Percentiles rank a stretch among this genome's conserved stretches.
These are phyloP conservation scores for Dorcoceras hygrometricum DNA, from an alignment of 257 asterid genomes.

Conservation along the genomic window DNA sequence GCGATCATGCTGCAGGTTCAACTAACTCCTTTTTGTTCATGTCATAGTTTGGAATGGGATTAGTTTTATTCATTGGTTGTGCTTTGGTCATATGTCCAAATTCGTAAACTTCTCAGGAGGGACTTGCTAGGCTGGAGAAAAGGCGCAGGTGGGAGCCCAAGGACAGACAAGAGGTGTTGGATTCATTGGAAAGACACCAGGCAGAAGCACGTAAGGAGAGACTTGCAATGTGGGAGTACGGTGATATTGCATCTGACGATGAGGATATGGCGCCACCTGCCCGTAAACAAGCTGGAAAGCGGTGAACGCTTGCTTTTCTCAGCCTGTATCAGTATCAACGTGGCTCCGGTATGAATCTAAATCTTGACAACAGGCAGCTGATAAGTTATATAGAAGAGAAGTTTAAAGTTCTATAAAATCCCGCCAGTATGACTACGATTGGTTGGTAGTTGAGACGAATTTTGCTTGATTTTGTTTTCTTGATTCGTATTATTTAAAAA, in stretches of 20 bases:
- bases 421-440: background rate
- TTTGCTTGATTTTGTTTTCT: background rate
- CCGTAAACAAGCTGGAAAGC: constrained; percentile 79
- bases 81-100: background rate
- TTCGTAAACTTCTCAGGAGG: constrained; percentile 56
- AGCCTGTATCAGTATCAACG: constrained; percentile 35
- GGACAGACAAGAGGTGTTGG: constrained; percentile 58
- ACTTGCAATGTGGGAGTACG: constrained; percentile 94
- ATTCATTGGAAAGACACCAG: constrained; percentile 76
- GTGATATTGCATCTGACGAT: constrained; percentile 88
- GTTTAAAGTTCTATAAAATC: background rate
- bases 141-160: constrained; percentile 73
- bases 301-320: constrained; percentile 36
- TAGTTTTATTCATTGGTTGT: background rate
- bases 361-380: constrained; percentile 29
- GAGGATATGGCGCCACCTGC: constrained; percentile 66
- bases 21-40: background rate
- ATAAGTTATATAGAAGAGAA: constrained; percentile 17
- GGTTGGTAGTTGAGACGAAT: background rate
- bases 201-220: constrained; percentile 69
- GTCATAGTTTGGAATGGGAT: background rate
- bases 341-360: constrained; percentile 10
- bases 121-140: constrained; percentile 90
- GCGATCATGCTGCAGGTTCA: constrained; percentile 80
- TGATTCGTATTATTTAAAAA: background rate